phyloP scores from a whole-genome alignment of 2,329 filamentous ascomycete species.

The Trichoderma guizhouense region DNA sequence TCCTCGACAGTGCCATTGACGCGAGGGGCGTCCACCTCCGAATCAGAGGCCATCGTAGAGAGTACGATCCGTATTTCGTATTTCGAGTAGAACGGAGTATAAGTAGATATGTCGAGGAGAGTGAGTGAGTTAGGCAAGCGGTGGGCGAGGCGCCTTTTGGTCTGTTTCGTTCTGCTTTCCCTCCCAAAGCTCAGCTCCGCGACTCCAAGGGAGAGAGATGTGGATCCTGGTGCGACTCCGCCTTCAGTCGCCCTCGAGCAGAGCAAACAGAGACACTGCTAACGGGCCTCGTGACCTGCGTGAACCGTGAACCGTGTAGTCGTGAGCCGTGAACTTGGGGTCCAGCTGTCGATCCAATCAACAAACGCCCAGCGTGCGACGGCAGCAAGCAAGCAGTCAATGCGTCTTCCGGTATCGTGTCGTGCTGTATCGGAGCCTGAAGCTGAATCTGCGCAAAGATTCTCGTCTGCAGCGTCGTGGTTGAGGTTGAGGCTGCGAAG shows the following conservation, averaged over 20 bases:
- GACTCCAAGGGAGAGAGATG: conserved; percentile 2
- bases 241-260: background rate
- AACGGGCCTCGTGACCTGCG: background rate
- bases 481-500: background rate
- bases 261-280: background rate
- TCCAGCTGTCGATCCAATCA: background rate
- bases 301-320: background rate
- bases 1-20: conserved; percentile 31
- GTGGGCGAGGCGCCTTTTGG: background rate
- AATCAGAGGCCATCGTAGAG: conserved; percentile 30
- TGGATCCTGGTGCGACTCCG: conserved; percentile 5
- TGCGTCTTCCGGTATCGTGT: background rate
- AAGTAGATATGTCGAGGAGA: background rate
- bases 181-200: background rate
- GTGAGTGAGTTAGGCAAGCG: background rate
- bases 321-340: background rate
- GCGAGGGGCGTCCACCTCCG: conserved; percentile 31
- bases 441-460: background rate
- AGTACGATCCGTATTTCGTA: background rate
- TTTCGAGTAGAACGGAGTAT: background rate
- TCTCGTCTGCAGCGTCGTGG: background rate
- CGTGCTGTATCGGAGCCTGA: background rate
- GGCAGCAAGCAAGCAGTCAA: background rate
- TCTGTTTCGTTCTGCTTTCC: background rate
- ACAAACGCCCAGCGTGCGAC: background rate